Conservation (phyloP, 345 rosid genomes). For the Populus euphratica region DNA sequence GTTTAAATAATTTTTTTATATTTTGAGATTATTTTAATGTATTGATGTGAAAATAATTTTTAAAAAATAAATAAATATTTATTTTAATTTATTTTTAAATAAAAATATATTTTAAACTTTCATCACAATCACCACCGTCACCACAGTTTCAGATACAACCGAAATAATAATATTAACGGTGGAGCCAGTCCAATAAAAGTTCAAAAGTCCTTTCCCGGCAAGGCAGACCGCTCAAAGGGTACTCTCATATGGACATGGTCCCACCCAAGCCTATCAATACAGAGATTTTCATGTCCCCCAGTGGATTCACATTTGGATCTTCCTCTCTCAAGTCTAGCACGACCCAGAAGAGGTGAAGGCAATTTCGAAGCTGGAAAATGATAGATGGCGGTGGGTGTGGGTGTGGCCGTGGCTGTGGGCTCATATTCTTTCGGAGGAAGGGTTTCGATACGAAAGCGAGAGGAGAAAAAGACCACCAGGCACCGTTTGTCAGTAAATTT, state of each 20-base stretch:
- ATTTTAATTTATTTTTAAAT: too few species aligned
- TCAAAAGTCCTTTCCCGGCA: not conserved
- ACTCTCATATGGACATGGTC: too few species aligned
- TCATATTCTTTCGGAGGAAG: not conserved
- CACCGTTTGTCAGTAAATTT: constrained; percentile 19
- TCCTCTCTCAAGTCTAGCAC: not conserved
- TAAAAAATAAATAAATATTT: too few species aligned
- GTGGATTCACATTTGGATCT: not conserved
- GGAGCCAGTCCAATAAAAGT: not conserved
- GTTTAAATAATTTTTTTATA: too few species aligned
- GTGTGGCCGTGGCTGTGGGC: not conserved
- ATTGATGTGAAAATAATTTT: too few species aligned
- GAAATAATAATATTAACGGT: not conserved
- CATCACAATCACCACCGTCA: too few species aligned
- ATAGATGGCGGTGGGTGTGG: not conserved
- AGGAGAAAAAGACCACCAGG: not conserved
- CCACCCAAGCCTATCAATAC: not conserved
- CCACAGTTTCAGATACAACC: too few species aligned
- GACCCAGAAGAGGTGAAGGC: not conserved
- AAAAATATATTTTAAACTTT: too few species aligned
- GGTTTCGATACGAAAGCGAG: not conserved
- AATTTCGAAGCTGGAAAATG: not conserved
- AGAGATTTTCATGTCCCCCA: not conserved
- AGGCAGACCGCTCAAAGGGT: too few species aligned
- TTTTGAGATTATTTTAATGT: too few species aligned